phyloP scores from a whole-genome alignment of 75 land plant genomes.

The Ceratopteris richardii region DNA sequence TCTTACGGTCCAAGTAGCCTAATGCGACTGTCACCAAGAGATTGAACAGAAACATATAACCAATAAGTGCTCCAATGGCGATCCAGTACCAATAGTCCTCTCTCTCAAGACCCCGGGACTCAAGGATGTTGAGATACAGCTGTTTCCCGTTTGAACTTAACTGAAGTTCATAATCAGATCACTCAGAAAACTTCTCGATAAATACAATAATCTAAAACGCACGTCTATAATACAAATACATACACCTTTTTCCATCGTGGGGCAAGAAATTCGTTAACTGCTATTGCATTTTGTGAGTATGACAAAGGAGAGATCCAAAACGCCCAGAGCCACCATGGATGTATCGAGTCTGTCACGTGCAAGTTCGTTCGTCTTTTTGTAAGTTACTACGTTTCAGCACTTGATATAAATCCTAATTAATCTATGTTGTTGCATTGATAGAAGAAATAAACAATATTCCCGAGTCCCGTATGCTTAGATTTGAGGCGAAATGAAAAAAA shows the following conservation, averaged over 20 bases:
- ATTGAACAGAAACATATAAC: conserved; percentile 55
- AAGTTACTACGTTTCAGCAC: too few species aligned
- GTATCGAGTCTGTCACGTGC: conserved; percentile 39
- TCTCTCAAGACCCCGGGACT: conserved; percentile 30
- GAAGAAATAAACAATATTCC: too few species aligned
- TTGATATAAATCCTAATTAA: too few species aligned
- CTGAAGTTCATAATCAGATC: conserved; percentile 6
- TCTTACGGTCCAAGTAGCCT: conserved; percentile 61
- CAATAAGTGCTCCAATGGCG: conserved; percentile 50
- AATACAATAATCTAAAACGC: too few species aligned
- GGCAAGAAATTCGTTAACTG: conserved; percentile 76
- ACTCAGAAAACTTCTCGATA: conserved; percentile 35
- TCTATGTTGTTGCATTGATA: too few species aligned
- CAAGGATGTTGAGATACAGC: conserved; percentile 41
- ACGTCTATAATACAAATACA: too few species aligned
- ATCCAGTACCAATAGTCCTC: conserved; percentile 63
- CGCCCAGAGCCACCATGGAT: conserved; percentile 80
- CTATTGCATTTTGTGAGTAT: conserved; percentile 61
- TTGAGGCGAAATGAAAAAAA: too few species aligned
- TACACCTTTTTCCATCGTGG: conserved; percentile 62
- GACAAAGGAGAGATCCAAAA: conserved; percentile 76
- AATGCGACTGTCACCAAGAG: conserved; percentile 47
- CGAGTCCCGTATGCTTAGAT: too few species aligned
- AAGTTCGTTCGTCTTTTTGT: too few species aligned
- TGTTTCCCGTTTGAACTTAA: conserved; percentile 14